These are phyloP conservation scores for Talaromyces liani DNA, from an alignment of 495 filamentous ascomycete genomes.

Conservation along the genomic window DNA sequence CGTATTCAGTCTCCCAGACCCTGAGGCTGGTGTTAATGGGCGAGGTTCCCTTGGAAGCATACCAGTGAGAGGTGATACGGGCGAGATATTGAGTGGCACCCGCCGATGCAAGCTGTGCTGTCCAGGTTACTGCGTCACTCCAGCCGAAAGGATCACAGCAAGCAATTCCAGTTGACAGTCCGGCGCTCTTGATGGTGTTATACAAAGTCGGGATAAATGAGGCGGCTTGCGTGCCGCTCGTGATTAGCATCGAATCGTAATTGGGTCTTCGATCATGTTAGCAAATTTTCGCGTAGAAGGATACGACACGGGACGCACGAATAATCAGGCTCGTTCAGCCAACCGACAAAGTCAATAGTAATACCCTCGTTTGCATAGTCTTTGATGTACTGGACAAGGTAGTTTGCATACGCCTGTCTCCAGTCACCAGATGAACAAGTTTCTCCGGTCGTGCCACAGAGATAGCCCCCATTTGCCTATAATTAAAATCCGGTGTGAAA, in stretches of 20 bases:
- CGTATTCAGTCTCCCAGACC: conserved; percentile 46
- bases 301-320: conserved; percentile 3
- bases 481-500: not conserved
- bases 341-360: conserved; percentile 42
- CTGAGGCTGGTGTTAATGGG: conserved; percentile 30
- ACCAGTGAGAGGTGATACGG: conserved; percentile 42
- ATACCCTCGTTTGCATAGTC: conserved; percentile 44
- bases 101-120: conserved; percentile 28
- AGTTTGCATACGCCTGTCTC: conserved; percentile 48
- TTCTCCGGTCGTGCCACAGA: conserved; percentile 41
- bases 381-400: conserved; percentile 44
- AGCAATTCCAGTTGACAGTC: conserved; percentile 30
- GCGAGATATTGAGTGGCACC: conserved; percentile 31
- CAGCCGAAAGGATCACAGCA: conserved; percentile 49
- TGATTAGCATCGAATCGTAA: conserved; percentile 38
- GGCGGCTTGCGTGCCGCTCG: conserved; percentile 39
- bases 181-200: conserved; percentile 26
- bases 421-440: conserved; percentile 43
- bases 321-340: conserved; percentile 50
- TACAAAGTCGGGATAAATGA: conserved; percentile 41
- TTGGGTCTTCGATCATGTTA: conserved; percentile 5
- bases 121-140: conserved; percentile 30
- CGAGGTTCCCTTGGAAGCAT: conserved; percentile 29
- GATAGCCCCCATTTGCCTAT: conserved; percentile 28
- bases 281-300: not conserved